phyloP scores from a whole-genome alignment of 2,329 filamentous ascomycete species.

The Botrytis tulipae region DNA sequence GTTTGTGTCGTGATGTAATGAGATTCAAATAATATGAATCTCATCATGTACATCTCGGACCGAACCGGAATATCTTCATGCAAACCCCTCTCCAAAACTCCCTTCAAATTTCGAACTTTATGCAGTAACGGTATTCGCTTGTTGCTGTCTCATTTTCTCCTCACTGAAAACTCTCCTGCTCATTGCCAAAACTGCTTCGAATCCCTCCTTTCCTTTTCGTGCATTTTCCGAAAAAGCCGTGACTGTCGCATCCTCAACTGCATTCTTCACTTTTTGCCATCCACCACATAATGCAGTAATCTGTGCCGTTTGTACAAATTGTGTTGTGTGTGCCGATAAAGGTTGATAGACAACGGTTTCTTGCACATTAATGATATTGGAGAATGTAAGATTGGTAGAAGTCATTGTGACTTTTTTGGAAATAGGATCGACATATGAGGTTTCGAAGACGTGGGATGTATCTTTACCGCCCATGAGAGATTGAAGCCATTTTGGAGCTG shows the following conservation, averaged over 20 bases:
- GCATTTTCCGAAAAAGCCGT: constrained; percentile 91
- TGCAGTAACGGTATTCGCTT: constrained; percentile 21
- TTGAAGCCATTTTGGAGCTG: constrained; percentile 77
- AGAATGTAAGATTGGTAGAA: constrained; percentile 90
- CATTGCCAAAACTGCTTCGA: constrained; percentile 92
- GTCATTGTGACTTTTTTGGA: constrained; percentile 93
- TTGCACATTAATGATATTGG: constrained; percentile 84
- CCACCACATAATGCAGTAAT: constrained; percentile 94
- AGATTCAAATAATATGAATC: not conserved
- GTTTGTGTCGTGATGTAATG: not conserved
- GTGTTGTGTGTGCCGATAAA: constrained; percentile 57
- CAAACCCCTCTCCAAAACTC: not conserved
- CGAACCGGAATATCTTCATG: not conserved
- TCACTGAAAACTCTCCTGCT: constrained; percentile 88
- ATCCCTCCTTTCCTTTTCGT: constrained; percentile 84
- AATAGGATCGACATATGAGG: constrained; percentile 85
- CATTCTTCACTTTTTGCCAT: constrained; percentile 96
- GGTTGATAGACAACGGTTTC: constrained; percentile 90
- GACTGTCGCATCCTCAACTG: constrained; percentile 89
- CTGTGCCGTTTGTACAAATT: constrained; percentile 85
- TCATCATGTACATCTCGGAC: not conserved
- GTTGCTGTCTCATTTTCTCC: constrained; percentile 64
- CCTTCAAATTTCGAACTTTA: not conserved
- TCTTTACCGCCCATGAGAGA: constrained; percentile 76
- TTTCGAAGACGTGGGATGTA: constrained; percentile 88